Conservation (phyloP, 139 green algal genomes). For the Chloropicon primus region DNA sequence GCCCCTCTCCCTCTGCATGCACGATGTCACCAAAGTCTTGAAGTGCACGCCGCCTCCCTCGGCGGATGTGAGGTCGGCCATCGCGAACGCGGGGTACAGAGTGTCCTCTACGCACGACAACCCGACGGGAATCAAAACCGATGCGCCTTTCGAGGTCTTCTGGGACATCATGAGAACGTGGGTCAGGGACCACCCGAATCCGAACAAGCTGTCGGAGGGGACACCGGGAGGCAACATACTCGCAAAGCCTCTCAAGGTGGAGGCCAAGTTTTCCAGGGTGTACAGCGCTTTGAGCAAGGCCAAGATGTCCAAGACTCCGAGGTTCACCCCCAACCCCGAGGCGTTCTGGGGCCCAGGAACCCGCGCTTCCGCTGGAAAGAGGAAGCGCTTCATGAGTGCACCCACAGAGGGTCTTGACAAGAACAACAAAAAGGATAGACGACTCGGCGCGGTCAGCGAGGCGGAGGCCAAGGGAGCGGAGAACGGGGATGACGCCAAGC, state of each 20-base stretch:
- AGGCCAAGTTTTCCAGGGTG: conserved; percentile 57
- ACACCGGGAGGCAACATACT: conserved; percentile 36
- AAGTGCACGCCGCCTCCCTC: conserved; percentile 43
- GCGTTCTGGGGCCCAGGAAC: neutral
- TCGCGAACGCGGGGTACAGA: conserved; percentile 68
- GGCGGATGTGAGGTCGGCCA: conserved; percentile 62
- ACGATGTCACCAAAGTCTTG: conserved; percentile 63
- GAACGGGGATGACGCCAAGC: too few relatives aligned
- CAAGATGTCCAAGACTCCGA: conserved; percentile 19
- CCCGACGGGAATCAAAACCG: conserved; percentile 82
- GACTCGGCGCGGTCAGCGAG: too few relatives aligned
- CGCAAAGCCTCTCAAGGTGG: conserved; percentile 42
- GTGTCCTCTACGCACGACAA: conserved; percentile 72
- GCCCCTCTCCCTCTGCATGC: conserved; percentile 44
- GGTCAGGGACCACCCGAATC: conserved; percentile 50
- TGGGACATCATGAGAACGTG: conserved; percentile 76
- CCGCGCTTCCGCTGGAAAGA: neutral
- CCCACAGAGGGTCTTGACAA: neutral
- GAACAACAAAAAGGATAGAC: too few relatives aligned
- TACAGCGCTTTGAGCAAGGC: conserved; percentile 22
- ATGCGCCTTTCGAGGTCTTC: conserved; percentile 67
- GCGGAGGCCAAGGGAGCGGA: too few relatives aligned
- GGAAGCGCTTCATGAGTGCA: neutral
- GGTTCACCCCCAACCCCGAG: conserved; percentile 10
- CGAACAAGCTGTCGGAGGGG: neutral